Evolutionary conservation across 768 basidiomycete genomes (phyloP).

Genomic region (Rhizopogon roseolus): DNA sequence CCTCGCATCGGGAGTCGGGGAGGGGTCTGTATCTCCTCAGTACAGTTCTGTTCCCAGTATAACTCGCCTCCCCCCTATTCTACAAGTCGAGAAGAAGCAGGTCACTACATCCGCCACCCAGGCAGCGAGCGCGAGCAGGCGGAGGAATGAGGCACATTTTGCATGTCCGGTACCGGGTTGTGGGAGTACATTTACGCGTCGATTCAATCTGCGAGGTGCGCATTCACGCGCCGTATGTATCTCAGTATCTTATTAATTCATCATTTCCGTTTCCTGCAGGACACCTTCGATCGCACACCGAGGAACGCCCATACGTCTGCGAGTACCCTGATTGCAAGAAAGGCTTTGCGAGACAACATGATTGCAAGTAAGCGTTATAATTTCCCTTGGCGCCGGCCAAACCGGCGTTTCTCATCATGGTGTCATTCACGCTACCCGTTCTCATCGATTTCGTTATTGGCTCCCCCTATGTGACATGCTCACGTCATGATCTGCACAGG

Average conservation of each 20-base stretch:
- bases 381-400: not conserved
- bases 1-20: conserved; percentile 22
- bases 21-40: conserved; percentile 19
- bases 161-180: conserved; percentile 93
- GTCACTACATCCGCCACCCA: conserved; percentile 95
- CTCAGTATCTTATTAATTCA: not conserved
- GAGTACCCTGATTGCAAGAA: conserved; percentile 94
- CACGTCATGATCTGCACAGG: conserved; percentile 31
- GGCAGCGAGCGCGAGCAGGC: conserved; percentile 81
- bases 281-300: conserved; percentile 91
- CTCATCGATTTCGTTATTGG: not conserved
- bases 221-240: conserved; percentile 5
- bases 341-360: conserved; percentile 92
- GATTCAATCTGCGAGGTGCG: conserved; percentile 82
- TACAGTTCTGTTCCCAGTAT: conserved; percentile 28
- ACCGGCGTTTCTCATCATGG: not conserved
- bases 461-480: conserved; percentile 1
- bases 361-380: conserved; percentile 76
- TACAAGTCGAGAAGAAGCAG: conserved; percentile 91
- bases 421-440: not conserved
- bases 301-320: conserved; percentile 91
- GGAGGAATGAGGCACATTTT: conserved; percentile 90
- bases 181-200: conserved; percentile 94
- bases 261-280: conserved; percentile 39
- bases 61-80: conserved; percentile 72